Base-by-base conservation (phyloP, 306 rosid genomes). In the Quercus gilva region DNA sequence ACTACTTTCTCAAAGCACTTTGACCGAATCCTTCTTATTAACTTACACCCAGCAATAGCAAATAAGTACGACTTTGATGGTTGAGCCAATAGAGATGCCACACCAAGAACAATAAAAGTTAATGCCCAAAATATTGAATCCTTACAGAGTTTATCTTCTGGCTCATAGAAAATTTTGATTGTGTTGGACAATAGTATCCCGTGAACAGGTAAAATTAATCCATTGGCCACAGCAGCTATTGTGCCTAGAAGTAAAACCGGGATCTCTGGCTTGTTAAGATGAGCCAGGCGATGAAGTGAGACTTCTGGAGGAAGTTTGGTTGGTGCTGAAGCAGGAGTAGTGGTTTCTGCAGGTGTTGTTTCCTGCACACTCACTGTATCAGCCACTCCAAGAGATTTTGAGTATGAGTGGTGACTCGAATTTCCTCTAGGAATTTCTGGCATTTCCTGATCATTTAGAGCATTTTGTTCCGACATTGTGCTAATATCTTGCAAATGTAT, bases 211-310 rank as follows among this genome's bases (percentile, higher is more conserved):
- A 83, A 79, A 69, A 88, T 18, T 31, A 81, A 26, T 6, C 97
- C 98, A 76, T 68, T 83, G 81, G 64, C 73, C 17, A 79, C 80
- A 43, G 98, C 97, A 71, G 89, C 93, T 60, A 88, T 25, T 29
- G 85, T 72, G 21, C 94, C 98, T 37, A 87, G 55, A 20, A 90
- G 73, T 67, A 93, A 80, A 19, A 80, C 71, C 52, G 88, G 93
- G 83, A 90, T 82, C 85, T 93, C 98, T 11, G 94, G 93, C 81
- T 89, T 93, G 87, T 93, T 93, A 71, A 93, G 93, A 81, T 69
- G 77, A 11, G 93, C 93, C 57, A 93, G 90, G 58, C 91, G 86
- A 21, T 71, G 29, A 60, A 88, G 79, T 15, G 94, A 76, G 55
- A 88, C 88, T 69, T 87, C 53, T 65, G 71, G 81, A 19, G 87